Percentiles rank a stretch among this genome's conserved stretches.
phyloP scores from a whole-genome alignment of 257 asterid species.

The Solanum medicagineum region DNA sequence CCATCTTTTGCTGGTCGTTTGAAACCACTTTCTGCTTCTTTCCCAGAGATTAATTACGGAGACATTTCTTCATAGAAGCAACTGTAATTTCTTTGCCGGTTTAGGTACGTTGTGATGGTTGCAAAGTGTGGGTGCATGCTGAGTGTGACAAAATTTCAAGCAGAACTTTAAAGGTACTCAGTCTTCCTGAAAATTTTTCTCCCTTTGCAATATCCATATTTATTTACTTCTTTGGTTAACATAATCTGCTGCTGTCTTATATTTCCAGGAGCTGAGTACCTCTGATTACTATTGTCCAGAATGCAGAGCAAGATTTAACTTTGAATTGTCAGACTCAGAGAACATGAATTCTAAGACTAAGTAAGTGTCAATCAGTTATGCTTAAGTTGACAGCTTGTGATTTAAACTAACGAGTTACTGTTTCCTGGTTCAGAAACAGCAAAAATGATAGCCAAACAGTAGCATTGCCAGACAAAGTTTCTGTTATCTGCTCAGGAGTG shows the following conservation, averaged over 20 bases:
- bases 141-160: constrained; percentile 79
- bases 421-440: constrained; percentile 45
- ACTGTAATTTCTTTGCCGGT: not conserved
- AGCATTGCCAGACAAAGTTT: constrained; percentile 65
- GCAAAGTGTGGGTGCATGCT: constrained; percentile 95
- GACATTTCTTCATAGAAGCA: not conserved
- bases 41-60: not conserved
- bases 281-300: constrained; percentile 87
- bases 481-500: constrained; percentile 73
- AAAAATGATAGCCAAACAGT: constrained; percentile 36
- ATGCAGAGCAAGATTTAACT: constrained; percentile 92
- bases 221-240: not conserved
- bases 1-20: not conserved
- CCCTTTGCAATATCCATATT: constrained; percentile 3
- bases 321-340: constrained; percentile 95
- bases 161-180: constrained; percentile 43
- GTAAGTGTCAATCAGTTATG: constrained; percentile 26
- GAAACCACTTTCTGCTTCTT: not conserved
- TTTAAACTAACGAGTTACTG: constrained; percentile 4
- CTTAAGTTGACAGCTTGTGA: not conserved
- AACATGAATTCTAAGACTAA: constrained; percentile 37
- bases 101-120: constrained; percentile 90
- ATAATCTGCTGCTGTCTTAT: constrained; percentile 2
- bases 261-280: constrained; percentile 50
- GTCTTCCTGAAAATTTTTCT: not conserved